Base-by-base conservation (phyloP, 805 yeast species). In the Nakazawaea siamensis region DNA sequence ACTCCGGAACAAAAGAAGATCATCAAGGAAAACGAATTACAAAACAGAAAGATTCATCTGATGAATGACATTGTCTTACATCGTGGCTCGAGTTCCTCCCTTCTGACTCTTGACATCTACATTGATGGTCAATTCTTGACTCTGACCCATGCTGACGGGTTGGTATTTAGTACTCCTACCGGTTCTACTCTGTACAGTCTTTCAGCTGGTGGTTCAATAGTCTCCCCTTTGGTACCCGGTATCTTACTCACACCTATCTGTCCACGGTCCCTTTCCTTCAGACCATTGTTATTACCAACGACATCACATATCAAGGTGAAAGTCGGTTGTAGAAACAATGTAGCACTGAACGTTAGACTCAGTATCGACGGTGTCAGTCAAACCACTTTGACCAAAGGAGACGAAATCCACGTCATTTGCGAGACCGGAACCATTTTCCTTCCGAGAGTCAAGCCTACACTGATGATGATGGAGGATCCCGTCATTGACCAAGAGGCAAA, bases 141-240 rank as follows among this genome's bases (percentile, higher is more conserved):
- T 6, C 73, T 88, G 35, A 87, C 96, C 4, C 82, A 90, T 0
- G 95, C 94, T 1, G 97, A 90, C 56, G 97, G 97, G 25, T 69
- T 88, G 7, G 73, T 78, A 4, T 66, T 86, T 30, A 70, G 92
- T 3, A 83, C 97, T 0, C 97, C 97, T 13, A 88, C 97, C 0
- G 97, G 97, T 0, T 84, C 95, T 8, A 88, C 97, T 0, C 96
- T 97, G 0, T 88, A 88, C 51, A 83, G 95, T 1, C 61, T 88
- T 34, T 73, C 85, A 19, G 75, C 94, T 1, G 97, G 97, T 11
- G 97, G 97, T 1, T 76, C 95, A 11, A 88, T 88, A 40, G 90
- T 85, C 2, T 94, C 88, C 44, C 97, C 97, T 0, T 59, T 77
- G 34, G 94, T 88, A 7, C 80, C 86, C 12, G 80, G 92, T 41